Evolutionary conservation across 345 rosid genomes (phyloP), one percentile per base, ranked within the genome.

Genomic region (Camelina hispida): DNA sequence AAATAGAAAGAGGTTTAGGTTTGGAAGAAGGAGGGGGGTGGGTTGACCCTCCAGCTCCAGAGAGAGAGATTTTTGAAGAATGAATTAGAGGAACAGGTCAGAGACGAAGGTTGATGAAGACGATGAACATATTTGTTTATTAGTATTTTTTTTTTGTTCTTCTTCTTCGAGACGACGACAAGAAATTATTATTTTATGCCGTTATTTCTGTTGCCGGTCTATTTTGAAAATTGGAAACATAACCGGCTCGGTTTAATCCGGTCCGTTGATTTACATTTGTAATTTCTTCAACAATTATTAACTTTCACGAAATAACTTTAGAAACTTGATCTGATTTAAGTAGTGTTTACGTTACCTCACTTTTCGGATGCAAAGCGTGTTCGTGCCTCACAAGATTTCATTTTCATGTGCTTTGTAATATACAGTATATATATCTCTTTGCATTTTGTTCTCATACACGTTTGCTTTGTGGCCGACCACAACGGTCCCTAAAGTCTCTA

Each of bases 1-100:
- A 42, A 65, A 28, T n/a, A 1, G 35, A 32, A 37, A 58, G 44
- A 53, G 67, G 59, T 70, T 73, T 66, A 37, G 63, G 73, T 52
- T 28, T 61, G 59, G 75, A 67, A 46, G 79, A 78, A 84, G 81
- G 89, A 88, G 81, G 78, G 79, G 72, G 87, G 14, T 2, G 79
- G 70, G 87, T 85, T 86, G 73, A 75, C 68, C 81, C 81, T 72
- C 81, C 81, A 66, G 71, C 73, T 69, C 22, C 84, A 75, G 57
- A 72, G 80, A 59, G 28, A 8, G 11, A 17, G 28, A 25, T 25
- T 28, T 50, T 16, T 52, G 76, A 78, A 79, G 73, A 63, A 17
- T 13, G 48, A 81, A 84, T 75, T 51, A 71, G 76, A 50, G 66
- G 78, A 68, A 42, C 62, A 64, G 74, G 77, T 71, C 81, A 71